Base-by-base conservation (phyloP, 2,329 filamentous ascomycete species). In the Arthrobotrys megalospora region DNA sequence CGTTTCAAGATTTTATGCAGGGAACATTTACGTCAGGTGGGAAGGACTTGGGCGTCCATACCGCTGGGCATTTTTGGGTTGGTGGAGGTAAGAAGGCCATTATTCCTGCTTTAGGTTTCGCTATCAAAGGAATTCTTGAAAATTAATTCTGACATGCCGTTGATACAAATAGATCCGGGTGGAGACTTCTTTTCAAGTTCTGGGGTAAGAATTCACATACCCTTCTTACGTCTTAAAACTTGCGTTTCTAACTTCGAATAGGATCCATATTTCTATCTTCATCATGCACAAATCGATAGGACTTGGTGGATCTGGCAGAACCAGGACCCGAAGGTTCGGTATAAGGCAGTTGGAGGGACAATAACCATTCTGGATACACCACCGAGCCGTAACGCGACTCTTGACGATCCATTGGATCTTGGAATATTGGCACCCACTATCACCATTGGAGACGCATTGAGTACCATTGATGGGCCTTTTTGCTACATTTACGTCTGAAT, bases 261-360 rank as follows among this genome's bases (percentile, higher is more conserved):
- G 70, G 86, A 87, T 72, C 86, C 86, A 1, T 85, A 81, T 1
- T 87, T 87, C 82, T 87, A 84, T 75, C 80, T 86, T 7, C 86
- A 87, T 77, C 86, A 87, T 69, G 85, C 82, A 0, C 83, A 86
- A 79, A 84, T 88, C 65, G 86, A 88, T 76, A 83, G 86, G 11
- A 82, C 86, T 55, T 87, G 86, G 81, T 87, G 85, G 81, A 85
- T 87, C 80, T 87, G 86, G 86, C 86, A 87, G 82, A 86, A 86
- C 69, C 84, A 86, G 21, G 84, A 87, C 80, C 84, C 82, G 82
- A 82, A 82, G 48, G 82, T 84, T 48, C 79, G 85, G 6, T 76
- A 85, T 28, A 79, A 84, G 43, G 81, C 82, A 3, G 83, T 86
- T 50, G 83, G 82, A 4, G 85, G 85, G 5, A 87, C 86, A 0